phyloP scores from a whole-genome alignment of 306 rosid genomes.

The Corylus avellana region DNA sequence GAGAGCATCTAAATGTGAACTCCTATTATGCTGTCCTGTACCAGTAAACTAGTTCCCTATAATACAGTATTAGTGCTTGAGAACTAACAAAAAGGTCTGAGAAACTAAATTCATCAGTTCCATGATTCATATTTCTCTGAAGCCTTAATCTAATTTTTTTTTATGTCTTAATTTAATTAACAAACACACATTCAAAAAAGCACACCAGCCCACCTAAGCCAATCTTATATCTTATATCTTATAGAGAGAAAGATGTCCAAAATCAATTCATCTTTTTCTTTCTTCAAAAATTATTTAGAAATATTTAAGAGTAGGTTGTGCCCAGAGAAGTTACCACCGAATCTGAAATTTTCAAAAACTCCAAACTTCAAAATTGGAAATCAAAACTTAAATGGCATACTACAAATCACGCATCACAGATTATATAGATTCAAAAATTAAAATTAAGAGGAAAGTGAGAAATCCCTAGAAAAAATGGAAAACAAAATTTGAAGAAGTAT shows the following conservation, averaged over 20 bases:
- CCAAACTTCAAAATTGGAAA: not conserved
- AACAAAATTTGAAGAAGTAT: not conserved
- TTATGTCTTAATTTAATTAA: too few species aligned
- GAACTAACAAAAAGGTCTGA: not conserved
- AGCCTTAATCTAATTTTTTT: not conserved
- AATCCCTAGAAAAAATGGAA: not conserved
- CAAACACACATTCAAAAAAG: not conserved
- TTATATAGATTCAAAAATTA: not conserved
- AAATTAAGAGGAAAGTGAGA: not conserved
- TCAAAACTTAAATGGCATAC: not conserved
- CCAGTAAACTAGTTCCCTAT: not conserved
- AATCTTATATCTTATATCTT: not conserved
- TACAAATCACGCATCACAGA: not conserved
- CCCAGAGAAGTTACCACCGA: not conserved
- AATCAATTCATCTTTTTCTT: not conserved
- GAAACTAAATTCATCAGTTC: not conserved
- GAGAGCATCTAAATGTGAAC: slow-evolving; percentile 1
- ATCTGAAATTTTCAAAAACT: not conserved
- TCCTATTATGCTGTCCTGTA: not conserved
- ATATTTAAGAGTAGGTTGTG: not conserved
- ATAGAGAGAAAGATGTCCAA: not conserved
- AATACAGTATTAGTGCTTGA: not conserved
- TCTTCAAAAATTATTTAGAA: too few species aligned
- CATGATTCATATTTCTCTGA: not conserved
- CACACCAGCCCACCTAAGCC: not conserved